A percentile compares a stretch with the other conserved stretches of the same genome.
Conservation (phyloP, 2,329 filamentous ascomycete species). For the Aspergillus aculeatus region DNA sequence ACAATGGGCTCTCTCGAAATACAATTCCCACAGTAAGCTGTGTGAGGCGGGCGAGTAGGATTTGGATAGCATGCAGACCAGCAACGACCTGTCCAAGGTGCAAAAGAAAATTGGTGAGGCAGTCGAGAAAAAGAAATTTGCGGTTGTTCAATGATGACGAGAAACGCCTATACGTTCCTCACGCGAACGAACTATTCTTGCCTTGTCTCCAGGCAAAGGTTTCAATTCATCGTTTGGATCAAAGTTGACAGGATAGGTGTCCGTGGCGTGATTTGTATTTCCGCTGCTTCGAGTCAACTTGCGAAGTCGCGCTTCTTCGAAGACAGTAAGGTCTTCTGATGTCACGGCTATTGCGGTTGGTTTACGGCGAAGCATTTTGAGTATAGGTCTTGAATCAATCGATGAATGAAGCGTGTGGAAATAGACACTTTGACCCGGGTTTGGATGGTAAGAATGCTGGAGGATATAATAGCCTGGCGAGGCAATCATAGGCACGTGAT, state of each 20-base stretch:
- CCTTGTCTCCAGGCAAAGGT: slow-evolving; percentile 50
- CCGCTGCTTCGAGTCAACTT: slow-evolving; percentile 30
- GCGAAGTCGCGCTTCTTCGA: slow-evolving; percentile 44
- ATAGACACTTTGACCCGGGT: too few relatives aligned
- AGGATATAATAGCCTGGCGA: too few relatives aligned
- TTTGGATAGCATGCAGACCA: too few relatives aligned
- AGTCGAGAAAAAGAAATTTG: neutral
- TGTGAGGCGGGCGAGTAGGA: too few relatives aligned
- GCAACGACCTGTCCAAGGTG: too few relatives aligned
- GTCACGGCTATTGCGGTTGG: slow-evolving; percentile 53
- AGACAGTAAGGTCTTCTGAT: slow-evolving; percentile 48
- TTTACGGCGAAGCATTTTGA: slow-evolving; percentile 51
- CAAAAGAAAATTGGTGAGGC: neutral
- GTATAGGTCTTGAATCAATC: neutral
- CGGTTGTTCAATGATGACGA: slow-evolving; percentile 20
- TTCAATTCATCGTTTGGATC: slow-evolving; percentile 53
- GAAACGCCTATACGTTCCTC: slow-evolving; percentile 48
- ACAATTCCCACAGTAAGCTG: too few relatives aligned
- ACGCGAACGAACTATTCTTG: slow-evolving; percentile 46
- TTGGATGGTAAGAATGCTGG: too few relatives aligned
- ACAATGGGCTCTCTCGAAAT: too few relatives aligned
- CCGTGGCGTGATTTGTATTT: slow-evolving; percentile 21
- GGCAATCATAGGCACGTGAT: slow-evolving; percentile 7
- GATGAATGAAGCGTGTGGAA: neutral
- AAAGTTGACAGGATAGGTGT: slow-evolving; percentile 26